Base-by-base conservation (phyloP, 495 filamentous ascomycete genomes). In the Hypoxylon cercidicola region DNA sequence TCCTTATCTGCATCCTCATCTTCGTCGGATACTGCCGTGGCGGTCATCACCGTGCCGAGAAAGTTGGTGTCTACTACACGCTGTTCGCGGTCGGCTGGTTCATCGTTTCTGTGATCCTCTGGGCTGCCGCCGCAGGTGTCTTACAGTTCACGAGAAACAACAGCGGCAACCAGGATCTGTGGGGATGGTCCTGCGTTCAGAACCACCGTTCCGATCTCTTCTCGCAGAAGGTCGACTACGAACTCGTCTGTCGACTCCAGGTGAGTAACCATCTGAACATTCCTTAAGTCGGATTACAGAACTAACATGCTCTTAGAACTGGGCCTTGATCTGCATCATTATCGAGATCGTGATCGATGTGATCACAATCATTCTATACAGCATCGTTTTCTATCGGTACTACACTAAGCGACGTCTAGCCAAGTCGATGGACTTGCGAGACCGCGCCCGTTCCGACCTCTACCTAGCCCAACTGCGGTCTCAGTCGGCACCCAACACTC, bases 301-400 rank as follows among this genome's bases (percentile, higher is more conserved):
- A 16, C 65, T 70, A 55, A 61, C 51, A 49, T 3, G 48, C 13
- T 32, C 56, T 34, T 71, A 97, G 90, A 91, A 97, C 78, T 99
- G 95, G 95, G 86, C 90, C 16, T 86, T 99, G 47, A 89, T 99
- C 68, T 99, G 95, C 82, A 90, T 90, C 72, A 90, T 99, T 72
- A 98, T 99, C 78, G 95, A 99, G 80, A 85, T 99, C 64, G 90
- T 96, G 54, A 84, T 99, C 64, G 95, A 99, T 75, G 82, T 90
- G 68, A 86, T 99, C 76, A 91, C 90, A 66, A 96, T 99, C 74
- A 78, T 85, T 34, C 89, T 99, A 72, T 99, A 99, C 81, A 92
- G 83, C 74, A 84, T 97, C 73, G 88, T 96, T 74, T 97, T 97
- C 81, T 98, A 95, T 83, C 90, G 95, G 66, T 91, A 96, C 83